A percentile compares a stretch with the other conserved stretches of the same genome.
These are phyloP conservation scores for Polygonum maritimum DNA, from an alignment of 148 eudicot genomes.

Conservation along the genomic window DNA sequence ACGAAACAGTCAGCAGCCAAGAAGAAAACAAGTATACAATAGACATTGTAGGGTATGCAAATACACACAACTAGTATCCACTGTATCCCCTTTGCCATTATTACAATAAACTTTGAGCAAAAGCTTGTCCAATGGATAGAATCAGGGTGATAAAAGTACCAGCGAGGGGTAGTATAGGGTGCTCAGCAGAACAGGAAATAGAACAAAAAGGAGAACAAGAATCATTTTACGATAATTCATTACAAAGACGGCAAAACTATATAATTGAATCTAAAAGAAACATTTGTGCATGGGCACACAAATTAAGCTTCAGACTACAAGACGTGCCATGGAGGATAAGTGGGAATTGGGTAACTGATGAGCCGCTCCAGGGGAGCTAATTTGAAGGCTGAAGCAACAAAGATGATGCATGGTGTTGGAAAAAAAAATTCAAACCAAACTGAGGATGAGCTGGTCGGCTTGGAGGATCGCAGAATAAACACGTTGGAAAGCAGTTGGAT, in stretches of 20 bases:
- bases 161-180: neutral
- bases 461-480: neutral
- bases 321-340: neutral
- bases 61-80: neutral
- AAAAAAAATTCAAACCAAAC: neutral
- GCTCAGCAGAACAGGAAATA: neutral
- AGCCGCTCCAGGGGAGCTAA: neutral
- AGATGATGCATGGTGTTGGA: neutral
- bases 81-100: neutral
- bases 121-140: neutral
- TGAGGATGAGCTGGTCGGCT: neutral
- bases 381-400: neutral
- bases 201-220: slow-evolving; percentile 8
- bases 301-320: neutral
- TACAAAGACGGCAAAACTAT: neutral
- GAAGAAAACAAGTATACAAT: neutral
- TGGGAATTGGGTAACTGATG: neutral
- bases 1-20: neutral
- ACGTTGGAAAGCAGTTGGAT: neutral
- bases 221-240: neutral
- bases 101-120: neutral
- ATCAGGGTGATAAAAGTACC: neutral
- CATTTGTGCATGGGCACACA: slow-evolving; percentile 18
- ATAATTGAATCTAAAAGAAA: neutral
- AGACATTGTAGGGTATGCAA: neutral